A percentile compares a stretch with the other conserved stretches of the same genome.
Conservation (phyloP, 1,284 basidiomycete species). For the Tilletia walkeri region DNA sequence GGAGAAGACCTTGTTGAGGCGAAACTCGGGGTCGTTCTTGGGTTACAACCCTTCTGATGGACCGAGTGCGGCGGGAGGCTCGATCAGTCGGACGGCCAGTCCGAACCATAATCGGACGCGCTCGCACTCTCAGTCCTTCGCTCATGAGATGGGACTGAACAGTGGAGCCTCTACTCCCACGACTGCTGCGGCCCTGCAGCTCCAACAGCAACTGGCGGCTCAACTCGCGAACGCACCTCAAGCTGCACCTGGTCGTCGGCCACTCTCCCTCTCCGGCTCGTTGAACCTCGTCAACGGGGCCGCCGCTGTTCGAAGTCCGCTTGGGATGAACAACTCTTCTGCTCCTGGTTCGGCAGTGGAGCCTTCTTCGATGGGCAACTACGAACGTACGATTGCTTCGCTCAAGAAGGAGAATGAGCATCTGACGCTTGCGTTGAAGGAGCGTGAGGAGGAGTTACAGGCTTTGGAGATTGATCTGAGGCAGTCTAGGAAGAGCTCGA, state of each 20-base stretch:
- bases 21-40: slow-evolving; percentile 48
- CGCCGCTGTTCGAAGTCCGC: not conserved
- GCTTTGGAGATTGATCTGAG: slow-evolving; percentile 26
- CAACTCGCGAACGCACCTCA: slow-evolving; percentile 1
- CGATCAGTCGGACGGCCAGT: not conserved
- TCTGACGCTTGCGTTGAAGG: slow-evolving; percentile 43
- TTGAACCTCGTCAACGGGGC: not conserved
- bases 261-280: slow-evolving; percentile 38
- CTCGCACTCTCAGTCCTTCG: slow-evolving; percentile 48
- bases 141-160: slow-evolving; percentile 29
- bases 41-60: slow-evolving; percentile 38
- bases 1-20: slow-evolving; percentile 31
- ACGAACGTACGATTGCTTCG: slow-evolving; percentile 44
- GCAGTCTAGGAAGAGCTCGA: slow-evolving; percentile 1
- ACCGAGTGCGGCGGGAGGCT: slow-evolving; percentile 11
- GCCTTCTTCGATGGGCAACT: slow-evolving; percentile 34
- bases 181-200: not conserved
- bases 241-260: slow-evolving; percentile 28
- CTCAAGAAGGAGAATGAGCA: slow-evolving; percentile 45
- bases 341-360: not conserved
- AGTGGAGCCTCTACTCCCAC: not conserved
- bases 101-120: slow-evolving; percentile 31
- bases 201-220: slow-evolving; percentile 8
- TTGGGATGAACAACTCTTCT: not conserved
- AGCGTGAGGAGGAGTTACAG: slow-evolving; percentile 45